Percentiles rank a stretch among this genome's conserved stretches.
These are phyloP conservation scores for Ustilago xerochloae DNA, from an alignment of 1,284 basidiomycete genomes.

Conservation along the genomic window DNA sequence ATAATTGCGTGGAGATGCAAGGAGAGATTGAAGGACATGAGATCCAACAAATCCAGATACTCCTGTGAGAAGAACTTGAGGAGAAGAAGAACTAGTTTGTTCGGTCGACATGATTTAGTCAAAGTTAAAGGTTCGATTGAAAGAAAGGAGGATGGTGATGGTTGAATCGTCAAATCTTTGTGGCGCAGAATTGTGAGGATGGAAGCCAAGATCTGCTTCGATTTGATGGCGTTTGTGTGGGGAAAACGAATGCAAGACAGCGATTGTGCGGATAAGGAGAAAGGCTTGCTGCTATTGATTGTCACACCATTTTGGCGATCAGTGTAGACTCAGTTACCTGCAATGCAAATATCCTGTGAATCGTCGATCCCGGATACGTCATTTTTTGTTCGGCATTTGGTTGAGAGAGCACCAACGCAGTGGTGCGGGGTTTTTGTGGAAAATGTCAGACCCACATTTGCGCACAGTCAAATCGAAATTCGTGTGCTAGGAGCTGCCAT, in stretches of 20 bases:
- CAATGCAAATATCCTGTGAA: not conserved
- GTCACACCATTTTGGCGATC: not conserved
- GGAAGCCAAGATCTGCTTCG: too few species aligned
- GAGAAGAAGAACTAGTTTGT: not conserved
- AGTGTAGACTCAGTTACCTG: not conserved
- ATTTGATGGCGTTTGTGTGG: not conserved
- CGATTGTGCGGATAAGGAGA: too few species aligned
- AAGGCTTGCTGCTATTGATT: not conserved
- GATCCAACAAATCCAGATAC: slow-evolving; percentile 49
- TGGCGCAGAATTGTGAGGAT: not conserved
- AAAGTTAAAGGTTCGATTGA: not conserved
- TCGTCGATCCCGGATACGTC: not conserved
- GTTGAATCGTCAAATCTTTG: not conserved
- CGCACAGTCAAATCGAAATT: not conserved
- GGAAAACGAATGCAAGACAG: too few species aligned
- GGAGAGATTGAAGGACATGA: slow-evolving; percentile 41
- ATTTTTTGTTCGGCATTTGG: not conserved
- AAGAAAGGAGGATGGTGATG: not conserved
- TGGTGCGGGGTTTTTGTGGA: too few species aligned
- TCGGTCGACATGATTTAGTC: slow-evolving; percentile 12
- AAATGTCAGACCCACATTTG: too few species aligned
- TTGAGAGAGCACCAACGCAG: not conserved
- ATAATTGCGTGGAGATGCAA: slow-evolving; percentile 39
- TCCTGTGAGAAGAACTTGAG: slow-evolving; percentile 42
- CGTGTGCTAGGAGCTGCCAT: too few species aligned